A percentile compares a stretch with the other conserved stretches of the same genome.
Conservation (phyloP, 106 monocot genomes). For the Allium sativum region DNA sequence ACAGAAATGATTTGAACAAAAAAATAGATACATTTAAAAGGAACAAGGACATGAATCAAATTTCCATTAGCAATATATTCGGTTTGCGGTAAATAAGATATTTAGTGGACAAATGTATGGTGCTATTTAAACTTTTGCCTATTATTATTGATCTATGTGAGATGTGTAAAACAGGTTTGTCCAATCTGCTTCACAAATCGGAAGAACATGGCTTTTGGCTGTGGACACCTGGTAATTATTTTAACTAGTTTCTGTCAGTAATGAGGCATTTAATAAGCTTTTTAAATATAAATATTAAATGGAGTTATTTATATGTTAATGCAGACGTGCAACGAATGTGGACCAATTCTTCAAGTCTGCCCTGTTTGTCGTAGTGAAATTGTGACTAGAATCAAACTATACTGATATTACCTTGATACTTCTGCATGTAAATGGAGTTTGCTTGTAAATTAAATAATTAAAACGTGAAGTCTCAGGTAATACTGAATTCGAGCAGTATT, state of each 20-base stretch:
- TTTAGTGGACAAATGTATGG: too few relatives aligned
- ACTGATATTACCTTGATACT: not conserved
- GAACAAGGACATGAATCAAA: too few relatives aligned
- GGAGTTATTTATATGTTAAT: not conserved
- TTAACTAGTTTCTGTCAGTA: too few relatives aligned
- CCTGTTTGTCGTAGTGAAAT: conserved; percentile 18
- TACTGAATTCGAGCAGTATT: not conserved
- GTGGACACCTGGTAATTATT: conserved; percentile 68
- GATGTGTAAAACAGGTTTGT: conserved; percentile 41
- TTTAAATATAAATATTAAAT: too few relatives aligned
- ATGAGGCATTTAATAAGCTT: too few relatives aligned
- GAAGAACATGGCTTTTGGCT: conserved; percentile 88
- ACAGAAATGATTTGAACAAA: too few relatives aligned
- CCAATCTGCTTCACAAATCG: conserved; percentile 80
- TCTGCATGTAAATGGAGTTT: not conserved
- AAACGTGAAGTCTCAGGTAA: too few relatives aligned
- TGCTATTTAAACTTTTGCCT: not conserved
- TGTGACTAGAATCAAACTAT: conserved; percentile 18
- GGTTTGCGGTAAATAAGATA: too few relatives aligned
- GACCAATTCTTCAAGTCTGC: conserved; percentile 11
- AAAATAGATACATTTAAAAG: too few relatives aligned
- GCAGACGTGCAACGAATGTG: conserved; percentile 21
- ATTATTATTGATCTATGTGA: conserved; percentile 1
- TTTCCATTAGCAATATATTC: too few relatives aligned
- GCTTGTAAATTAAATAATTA: not conserved